These are phyloP conservation scores for Elsinoe australis DNA, from an alignment of 2,329 filamentous ascomycete species.

Conservation along the genomic window DNA sequence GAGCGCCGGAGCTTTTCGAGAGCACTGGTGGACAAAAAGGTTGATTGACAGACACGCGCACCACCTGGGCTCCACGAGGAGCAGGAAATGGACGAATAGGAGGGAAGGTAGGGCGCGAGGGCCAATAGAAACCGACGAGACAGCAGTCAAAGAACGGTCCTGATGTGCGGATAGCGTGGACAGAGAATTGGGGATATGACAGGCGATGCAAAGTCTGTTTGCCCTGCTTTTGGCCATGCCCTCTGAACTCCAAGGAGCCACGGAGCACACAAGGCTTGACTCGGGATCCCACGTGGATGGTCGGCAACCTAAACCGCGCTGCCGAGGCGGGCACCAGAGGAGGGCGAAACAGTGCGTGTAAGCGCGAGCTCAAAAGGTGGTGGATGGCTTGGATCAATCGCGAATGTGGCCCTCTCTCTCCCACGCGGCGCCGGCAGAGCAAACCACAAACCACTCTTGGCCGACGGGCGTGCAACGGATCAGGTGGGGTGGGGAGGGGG, in stretches of 20 bases:
- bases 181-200: slow-evolving; percentile 15
- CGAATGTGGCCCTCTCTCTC: slow-evolving; percentile 10
- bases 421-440: too few species aligned
- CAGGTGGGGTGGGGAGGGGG: too few species aligned
- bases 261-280: slow-evolving; percentile 3
- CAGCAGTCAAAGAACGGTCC: slow-evolving; percentile 12
- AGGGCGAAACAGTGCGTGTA: neutral
- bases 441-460: neutral
- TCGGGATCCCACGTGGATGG: slow-evolving; percentile 15
- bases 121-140: slow-evolving; percentile 1
- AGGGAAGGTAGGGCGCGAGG: neutral
- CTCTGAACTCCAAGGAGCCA: neutral
- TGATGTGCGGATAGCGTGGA: slow-evolving; percentile 15
- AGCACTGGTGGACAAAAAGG: slow-evolving; percentile 14
- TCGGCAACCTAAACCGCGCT: slow-evolving; percentile 14
- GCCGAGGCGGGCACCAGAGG: slow-evolving; percentile 1
- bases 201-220: slow-evolving; percentile 16
- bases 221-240: neutral
- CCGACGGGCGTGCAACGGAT: slow-evolving; percentile 2
- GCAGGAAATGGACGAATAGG: slow-evolving; percentile 8
- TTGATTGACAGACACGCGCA: slow-evolving; percentile 16
- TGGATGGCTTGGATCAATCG: too few species aligned
- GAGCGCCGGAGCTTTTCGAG: neutral
- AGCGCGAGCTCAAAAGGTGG: too few species aligned
- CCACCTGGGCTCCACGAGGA: slow-evolving; percentile 12